Evolutionary conservation across 1,284 basidiomycete genomes (phyloP).

Genomic region (Ustilago shanxiensis): DNA sequence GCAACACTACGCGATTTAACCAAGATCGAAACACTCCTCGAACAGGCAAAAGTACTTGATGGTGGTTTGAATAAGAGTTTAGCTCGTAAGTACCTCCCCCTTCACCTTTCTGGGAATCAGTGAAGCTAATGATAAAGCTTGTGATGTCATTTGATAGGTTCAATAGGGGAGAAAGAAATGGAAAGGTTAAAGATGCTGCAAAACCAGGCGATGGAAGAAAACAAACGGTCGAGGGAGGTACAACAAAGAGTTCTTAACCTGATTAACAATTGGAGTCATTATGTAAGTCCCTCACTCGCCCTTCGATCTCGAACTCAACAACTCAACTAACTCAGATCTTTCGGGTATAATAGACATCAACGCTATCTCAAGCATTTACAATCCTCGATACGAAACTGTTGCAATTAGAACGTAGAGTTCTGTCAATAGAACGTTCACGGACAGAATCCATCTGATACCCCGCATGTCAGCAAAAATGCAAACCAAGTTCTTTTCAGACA

Average conservation of each 20-base stretch:
- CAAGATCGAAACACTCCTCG: background rate
- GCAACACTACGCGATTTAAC: background rate
- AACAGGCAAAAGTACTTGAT: constrained; percentile 8
- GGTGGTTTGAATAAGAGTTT: background rate
- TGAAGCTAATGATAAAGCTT: no score
- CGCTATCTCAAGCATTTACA: constrained; percentile 16
- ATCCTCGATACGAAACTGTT: constrained; percentile 13
- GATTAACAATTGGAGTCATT: constrained; percentile 11
- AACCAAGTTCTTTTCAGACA: no score
- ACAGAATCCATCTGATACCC: no score
- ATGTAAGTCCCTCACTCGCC: constrained; percentile 9
- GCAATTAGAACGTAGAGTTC: background rate
- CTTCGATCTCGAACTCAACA: no score
- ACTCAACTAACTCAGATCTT: no score
- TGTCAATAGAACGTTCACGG: background rate
- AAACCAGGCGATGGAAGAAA: background rate
- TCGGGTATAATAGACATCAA: constrained; percentile 12
- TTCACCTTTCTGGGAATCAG: no score
- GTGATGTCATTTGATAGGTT: background rate
- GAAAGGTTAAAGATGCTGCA: background rate
- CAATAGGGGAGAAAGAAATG: background rate
- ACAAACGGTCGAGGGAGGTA: background rate
- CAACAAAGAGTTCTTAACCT: background rate
- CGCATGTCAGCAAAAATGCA: background rate
- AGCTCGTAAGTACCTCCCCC: constrained; percentile 3